Percentiles rank a stretch among this genome's conserved stretches.
Evolutionary conservation across 495 filamentous ascomycete genomes (phyloP).

Genomic region (Astrothelium macrocarpum): DNA sequence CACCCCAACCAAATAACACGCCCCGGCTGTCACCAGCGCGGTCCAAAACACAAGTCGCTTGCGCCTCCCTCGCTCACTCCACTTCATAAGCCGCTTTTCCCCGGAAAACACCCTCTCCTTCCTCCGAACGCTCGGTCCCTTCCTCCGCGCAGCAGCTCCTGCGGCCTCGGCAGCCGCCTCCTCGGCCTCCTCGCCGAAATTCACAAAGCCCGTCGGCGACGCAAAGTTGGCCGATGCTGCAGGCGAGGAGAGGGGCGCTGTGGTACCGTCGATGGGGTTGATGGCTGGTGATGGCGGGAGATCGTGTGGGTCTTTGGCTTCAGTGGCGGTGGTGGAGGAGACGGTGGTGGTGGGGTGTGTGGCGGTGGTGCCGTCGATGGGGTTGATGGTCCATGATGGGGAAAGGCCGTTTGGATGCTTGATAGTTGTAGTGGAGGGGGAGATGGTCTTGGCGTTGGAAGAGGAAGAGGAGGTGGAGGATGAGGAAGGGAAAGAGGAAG

Average conservation of each 20-base stretch:
- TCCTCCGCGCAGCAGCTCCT: background rate
- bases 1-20: background rate
- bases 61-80: background rate
- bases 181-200: slow-evolving; percentile 7
- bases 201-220: slow-evolving; percentile 24
- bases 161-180: background rate
- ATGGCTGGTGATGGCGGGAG: slow-evolving; percentile 2
- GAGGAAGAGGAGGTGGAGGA: too few species aligned
- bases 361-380: background rate
- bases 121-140: background rate
- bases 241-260: background rate
- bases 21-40: background rate
- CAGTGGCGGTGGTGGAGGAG: background rate
- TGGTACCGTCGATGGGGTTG: slow-evolving; percentile 26
- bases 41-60: background rate
- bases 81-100: background rate
- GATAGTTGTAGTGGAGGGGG: too few species aligned
- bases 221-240: slow-evolving; percentile 20
- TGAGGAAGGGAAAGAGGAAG: too few species aligned
- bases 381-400: too few species aligned
- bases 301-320: background rate
- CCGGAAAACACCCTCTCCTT: slow-evolving; percentile 1
- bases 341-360: background rate
- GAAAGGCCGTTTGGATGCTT: too few species aligned
- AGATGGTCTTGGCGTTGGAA: too few species aligned